phyloP scores from a whole-genome alignment of 2,329 filamentous ascomycete species.

The Pseudonectria foliicola region DNA sequence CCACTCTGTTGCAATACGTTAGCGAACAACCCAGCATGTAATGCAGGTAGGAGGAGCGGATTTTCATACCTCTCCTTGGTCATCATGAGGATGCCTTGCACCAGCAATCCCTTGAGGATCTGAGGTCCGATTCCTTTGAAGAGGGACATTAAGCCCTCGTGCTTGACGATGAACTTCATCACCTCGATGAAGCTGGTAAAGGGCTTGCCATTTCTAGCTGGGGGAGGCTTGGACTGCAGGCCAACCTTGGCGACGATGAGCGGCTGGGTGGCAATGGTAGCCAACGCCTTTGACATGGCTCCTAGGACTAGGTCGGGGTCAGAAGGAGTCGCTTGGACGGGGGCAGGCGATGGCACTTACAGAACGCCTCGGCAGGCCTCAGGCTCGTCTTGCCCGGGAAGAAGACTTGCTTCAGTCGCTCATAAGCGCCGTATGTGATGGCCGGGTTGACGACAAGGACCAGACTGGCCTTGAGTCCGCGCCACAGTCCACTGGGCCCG shows the following conservation, averaged over 20 bases:
- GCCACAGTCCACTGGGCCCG: conserved; percentile 83
- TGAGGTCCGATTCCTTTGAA: conserved; percentile 98
- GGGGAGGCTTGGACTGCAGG: conserved; percentile 85
- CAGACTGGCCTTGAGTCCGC: conserved; percentile 89
- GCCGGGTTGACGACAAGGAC: conserved; percentile 94
- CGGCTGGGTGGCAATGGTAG: conserved; percentile 87
- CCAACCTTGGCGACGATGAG: conserved; percentile 97
- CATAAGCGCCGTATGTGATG: conserved; percentile 96
- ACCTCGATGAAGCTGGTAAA: conserved; percentile 93
- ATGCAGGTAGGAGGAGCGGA: background rate
- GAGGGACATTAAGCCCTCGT: conserved; percentile 75
- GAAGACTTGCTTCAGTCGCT: conserved; percentile 69
- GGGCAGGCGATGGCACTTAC: conserved; percentile 49
- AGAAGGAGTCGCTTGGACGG: conserved; percentile 1
- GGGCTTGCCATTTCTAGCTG: conserved; percentile 75
- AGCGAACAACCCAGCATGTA: conserved; percentile 4
- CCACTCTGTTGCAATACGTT: conserved; percentile 52
- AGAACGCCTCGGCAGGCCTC: conserved; percentile 80
- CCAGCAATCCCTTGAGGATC: conserved; percentile 83
- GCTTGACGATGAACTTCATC: conserved; percentile 85
- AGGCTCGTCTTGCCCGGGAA: conserved; percentile 72
- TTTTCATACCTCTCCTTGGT: conserved; percentile 78
- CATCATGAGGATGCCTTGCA: conserved; percentile 98
- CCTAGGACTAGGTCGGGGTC: conserved; percentile 60
- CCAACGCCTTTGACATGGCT: conserved; percentile 84